Evolutionary conservation across 176 grass and related monocot genomes (phyloP).

Genomic region (Oryza australiensis): DNA sequence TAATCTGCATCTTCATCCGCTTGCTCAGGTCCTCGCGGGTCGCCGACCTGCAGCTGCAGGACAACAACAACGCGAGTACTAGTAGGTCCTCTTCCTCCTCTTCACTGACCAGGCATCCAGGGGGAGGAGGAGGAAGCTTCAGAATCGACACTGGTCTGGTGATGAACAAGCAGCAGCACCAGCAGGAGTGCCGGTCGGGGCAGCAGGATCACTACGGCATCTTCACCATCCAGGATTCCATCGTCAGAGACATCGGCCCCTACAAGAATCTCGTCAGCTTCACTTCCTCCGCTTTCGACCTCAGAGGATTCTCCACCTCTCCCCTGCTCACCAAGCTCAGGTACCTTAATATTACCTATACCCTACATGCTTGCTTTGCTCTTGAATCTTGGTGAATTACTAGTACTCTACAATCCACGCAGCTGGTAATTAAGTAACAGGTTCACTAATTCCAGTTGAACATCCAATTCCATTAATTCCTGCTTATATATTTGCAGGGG

Average conservation of each 20-base stretch:
- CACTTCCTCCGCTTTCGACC: constrained; percentile 57
- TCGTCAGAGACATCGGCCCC: constrained; percentile 77
- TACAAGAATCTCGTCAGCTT: constrained; percentile 97
- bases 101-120: neutral
- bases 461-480: neutral
- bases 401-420: too few species aligned
- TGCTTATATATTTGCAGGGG: too few species aligned
- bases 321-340: constrained; percentile 70
- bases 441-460: neutral
- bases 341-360: too few species aligned
- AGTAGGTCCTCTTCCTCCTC: neutral
- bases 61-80: constrained; percentile 22
- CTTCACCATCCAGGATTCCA: constrained; percentile 60
- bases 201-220: constrained; percentile 88
- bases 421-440: neutral
- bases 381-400: too few species aligned
- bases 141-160: constrained; percentile 36
- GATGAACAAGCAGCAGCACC: neutral
- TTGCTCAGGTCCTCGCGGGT: constrained; percentile 63
- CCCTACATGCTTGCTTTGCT: constrained; percentile 8
- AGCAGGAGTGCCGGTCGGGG: constrained; percentile 6
- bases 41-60: constrained; percentile 55
- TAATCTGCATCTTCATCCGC: constrained; percentile 82
- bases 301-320: constrained; percentile 58
- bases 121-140: constrained; percentile 29